These are phyloP conservation scores for Blastocystis sp. DNA, from an alignment of 352 stramenopile species.

Conservation along the genomic window DNA sequence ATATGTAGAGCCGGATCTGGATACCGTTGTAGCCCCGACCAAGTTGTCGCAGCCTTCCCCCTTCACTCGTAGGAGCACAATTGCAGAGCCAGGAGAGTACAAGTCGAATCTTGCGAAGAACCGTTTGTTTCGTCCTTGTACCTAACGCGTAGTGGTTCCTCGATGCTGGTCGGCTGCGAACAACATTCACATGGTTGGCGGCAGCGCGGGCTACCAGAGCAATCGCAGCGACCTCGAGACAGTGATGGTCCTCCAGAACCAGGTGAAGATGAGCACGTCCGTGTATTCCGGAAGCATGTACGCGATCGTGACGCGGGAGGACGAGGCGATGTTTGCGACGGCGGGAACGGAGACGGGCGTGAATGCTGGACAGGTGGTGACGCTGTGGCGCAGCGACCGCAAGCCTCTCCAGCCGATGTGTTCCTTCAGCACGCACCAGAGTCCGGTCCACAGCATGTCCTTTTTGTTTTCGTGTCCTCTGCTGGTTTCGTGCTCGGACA, in stretches of 20 bases:
- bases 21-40: background rate
- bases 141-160: constrained; percentile 11
- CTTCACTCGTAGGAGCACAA: background rate
- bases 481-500: constrained; percentile 25
- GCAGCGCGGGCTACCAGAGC: constrained; percentile 20
- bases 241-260: constrained; percentile 7
- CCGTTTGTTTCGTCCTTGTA: background rate
- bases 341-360: background rate
- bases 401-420: background rate
- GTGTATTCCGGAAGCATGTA: constrained; percentile 28
- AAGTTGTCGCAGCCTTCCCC: background rate
- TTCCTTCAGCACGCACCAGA: background rate
- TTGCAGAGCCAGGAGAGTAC: background rate
- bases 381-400: constrained; percentile 22
- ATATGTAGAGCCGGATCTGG: background rate
- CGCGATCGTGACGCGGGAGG: background rate
- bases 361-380: background rate
- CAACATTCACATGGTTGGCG: constrained; percentile 52
- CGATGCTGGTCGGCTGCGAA: constrained; percentile 32
- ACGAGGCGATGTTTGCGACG: constrained; percentile 42
- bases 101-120: constrained; percentile 29
- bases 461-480: constrained; percentile 15
- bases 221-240: constrained; percentile 51
- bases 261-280: constrained; percentile 4
- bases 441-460: background rate